phyloP scores from a whole-genome alignment of 2,329 filamentous ascomycete species.

The Hirsutella rhossiliensis region DNA sequence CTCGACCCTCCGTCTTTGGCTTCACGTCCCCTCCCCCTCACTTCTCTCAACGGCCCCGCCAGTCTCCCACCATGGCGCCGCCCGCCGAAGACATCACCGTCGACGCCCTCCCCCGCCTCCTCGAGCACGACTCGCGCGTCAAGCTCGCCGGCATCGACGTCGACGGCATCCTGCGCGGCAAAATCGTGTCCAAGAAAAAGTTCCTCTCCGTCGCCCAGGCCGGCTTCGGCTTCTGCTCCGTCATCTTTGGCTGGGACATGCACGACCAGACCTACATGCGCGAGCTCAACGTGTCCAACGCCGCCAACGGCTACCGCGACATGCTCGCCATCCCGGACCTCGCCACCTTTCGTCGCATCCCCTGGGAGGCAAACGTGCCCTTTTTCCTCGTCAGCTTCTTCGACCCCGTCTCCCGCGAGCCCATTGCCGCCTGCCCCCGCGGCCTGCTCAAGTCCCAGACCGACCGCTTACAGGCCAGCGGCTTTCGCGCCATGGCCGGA shows the following conservation, averaged over 20 bases:
- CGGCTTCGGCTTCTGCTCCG: slow-evolving; percentile 89
- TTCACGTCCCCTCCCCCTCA: not conserved
- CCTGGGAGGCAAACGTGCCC: slow-evolving; percentile 79
- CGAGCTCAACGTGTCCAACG: slow-evolving; percentile 79
- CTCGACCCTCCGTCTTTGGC: not conserved
- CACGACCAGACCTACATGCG: slow-evolving; percentile 82
- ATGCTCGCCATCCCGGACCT: slow-evolving; percentile 74
- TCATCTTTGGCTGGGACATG: slow-evolving; percentile 96
- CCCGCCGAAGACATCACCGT: slow-evolving; percentile 36
- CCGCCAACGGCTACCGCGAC: slow-evolving; percentile 81
- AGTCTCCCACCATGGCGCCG: not conserved
- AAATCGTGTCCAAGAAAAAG: slow-evolving; percentile 86
- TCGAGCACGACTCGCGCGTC: slow-evolving; percentile 62
- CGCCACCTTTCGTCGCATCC: slow-evolving; percentile 66
- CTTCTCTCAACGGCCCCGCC: not conserved
- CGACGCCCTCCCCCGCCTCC: slow-evolving; percentile 52
- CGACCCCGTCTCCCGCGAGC: slow-evolving; percentile 63
- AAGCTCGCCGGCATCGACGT: slow-evolving; percentile 84
- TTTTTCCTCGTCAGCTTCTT: slow-evolving; percentile 78
- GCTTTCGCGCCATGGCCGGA: slow-evolving; percentile 80
- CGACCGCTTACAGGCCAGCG: slow-evolving; percentile 52
- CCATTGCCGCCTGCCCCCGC: slow-evolving; percentile 67
- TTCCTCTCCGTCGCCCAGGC: slow-evolving; percentile 71
- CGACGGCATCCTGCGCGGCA: slow-evolving; percentile 78
- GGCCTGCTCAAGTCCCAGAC: slow-evolving; percentile 59